Evolutionary conservation across 805 yeast genomes (phyloP).

Genomic region (Barnettozyma wickerhamii): DNA sequence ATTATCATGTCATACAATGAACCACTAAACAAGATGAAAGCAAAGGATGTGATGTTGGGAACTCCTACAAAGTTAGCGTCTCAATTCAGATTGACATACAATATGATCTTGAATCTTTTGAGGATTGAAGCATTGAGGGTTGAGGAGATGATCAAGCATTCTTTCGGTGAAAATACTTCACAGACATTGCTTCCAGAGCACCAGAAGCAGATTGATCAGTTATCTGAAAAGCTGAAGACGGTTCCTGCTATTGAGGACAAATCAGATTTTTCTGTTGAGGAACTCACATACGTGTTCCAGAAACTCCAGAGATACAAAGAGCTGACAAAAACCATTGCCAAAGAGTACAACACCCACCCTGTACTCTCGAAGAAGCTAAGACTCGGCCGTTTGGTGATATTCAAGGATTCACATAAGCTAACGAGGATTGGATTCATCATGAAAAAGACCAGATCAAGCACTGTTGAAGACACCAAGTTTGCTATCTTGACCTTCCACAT

Average conservation of each 20-base stretch:
- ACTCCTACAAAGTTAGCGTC: constrained; percentile 85
- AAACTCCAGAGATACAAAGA: constrained; percentile 42
- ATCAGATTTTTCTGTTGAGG: constrained; percentile 34
- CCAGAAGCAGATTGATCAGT: constrained; percentile 54
- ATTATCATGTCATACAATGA: constrained; percentile 81
- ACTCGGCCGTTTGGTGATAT: constrained; percentile 56
- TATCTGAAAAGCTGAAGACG: constrained; percentile 42
- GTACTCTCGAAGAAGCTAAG: constrained; percentile 43
- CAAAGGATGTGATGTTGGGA: constrained; percentile 83
- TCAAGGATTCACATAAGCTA: constrained; percentile 39
- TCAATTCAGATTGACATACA: constrained; percentile 91
- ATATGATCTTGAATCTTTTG: constrained; percentile 86
- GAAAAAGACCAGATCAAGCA: constrained; percentile 28
- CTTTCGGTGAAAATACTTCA: constrained; percentile 86
- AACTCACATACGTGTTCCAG: constrained; percentile 42
- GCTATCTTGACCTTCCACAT: constrained; percentile 43
- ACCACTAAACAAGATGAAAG: constrained; percentile 51
- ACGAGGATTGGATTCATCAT: constrained; percentile 52
- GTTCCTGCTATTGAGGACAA: constrained; percentile 33
- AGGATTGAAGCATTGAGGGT: constrained; percentile 93
- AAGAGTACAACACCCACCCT: constrained; percentile 43
- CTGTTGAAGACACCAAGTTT: constrained; percentile 13
- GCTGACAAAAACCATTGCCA: constrained; percentile 41
- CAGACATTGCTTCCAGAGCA: constrained; percentile 86
- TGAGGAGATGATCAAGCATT: constrained; percentile 97